Conservation (phyloP, 495 filamentous ascomycete genomes). For the Trichoderma reesei region DNA sequence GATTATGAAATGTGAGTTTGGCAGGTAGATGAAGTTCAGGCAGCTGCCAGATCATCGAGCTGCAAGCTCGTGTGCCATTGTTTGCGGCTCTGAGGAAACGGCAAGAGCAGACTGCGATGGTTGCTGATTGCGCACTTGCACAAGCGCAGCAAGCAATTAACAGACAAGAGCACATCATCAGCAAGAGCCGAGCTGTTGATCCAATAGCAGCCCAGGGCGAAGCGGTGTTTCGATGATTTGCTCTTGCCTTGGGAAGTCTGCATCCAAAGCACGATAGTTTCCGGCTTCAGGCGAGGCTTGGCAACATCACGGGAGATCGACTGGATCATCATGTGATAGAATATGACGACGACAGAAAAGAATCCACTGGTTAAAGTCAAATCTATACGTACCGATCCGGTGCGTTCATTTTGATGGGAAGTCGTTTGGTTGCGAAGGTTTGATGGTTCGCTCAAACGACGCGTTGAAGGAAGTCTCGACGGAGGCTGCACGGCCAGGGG, state of each 20-base stretch:
- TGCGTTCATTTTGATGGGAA: slow-evolving; percentile 49
- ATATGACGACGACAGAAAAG: background rate
- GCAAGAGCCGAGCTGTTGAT: background rate
- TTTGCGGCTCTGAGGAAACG: background rate
- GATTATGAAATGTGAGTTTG: too few species aligned
- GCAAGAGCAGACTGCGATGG: background rate
- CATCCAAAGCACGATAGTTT: background rate
- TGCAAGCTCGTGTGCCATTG: slow-evolving; percentile 10
- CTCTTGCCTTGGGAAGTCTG: background rate
- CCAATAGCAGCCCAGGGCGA: background rate
- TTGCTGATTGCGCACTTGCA: background rate
- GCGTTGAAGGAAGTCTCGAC: background rate
- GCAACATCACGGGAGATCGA: background rate
- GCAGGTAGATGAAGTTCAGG: too few species aligned
- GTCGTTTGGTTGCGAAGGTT: background rate
- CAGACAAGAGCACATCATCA: background rate
- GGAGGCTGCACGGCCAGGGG: background rate
- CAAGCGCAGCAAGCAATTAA: background rate
- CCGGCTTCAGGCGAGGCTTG: background rate
- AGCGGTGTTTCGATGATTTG: background rate
- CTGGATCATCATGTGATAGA: background rate
- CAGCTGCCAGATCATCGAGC: background rate
- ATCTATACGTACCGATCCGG: slow-evolving; percentile 49
- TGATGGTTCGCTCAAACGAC: background rate
- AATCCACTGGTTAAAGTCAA: slow-evolving; percentile 10